Evolutionary conservation across 2,329 filamentous ascomycete genomes (phyloP).

Genomic region (Ascochyta lentis): DNA sequence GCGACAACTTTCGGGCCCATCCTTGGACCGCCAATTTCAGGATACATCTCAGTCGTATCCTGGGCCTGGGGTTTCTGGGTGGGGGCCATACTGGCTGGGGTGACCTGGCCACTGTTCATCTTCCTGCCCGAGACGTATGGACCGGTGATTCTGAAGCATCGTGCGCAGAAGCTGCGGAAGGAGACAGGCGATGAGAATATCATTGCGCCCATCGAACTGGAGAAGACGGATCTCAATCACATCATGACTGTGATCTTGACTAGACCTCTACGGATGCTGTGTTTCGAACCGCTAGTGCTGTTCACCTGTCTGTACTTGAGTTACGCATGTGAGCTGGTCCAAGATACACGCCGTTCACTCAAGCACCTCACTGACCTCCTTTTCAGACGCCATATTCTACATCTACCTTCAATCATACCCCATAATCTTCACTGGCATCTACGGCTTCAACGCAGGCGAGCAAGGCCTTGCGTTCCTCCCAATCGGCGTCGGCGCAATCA

Average conservation of each 20-base stretch:
- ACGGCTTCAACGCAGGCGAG: constrained; percentile 68
- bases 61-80: constrained; percentile 79
- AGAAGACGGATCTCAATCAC: constrained; percentile 63
- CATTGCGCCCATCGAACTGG: constrained; percentile 68
- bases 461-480: constrained; percentile 73
- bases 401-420: constrained; percentile 80
- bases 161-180: constrained; percentile 65
- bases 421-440: constrained; percentile 69
- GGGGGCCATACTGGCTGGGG: constrained; percentile 70
- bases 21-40: constrained; percentile 69
- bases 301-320: constrained; percentile 74
- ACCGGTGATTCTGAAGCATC: constrained; percentile 54
- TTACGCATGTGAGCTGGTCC: constrained; percentile 57
- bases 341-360: not conserved
- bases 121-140: constrained; percentile 64
- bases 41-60: constrained; percentile 65
- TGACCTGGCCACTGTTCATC: constrained; percentile 65
- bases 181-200: constrained; percentile 60
- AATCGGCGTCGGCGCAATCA: constrained; percentile 67
- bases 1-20: constrained; percentile 71
- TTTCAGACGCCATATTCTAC: constrained; percentile 63
- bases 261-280: constrained; percentile 75
- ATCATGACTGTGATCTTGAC: constrained; percentile 74
- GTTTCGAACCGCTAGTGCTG: constrained; percentile 74
- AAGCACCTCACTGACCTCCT: not conserved